Evolutionary conservation across 2,329 filamentous ascomycete species (phyloP), one percentile per base, ranked within the genome.

Genomic region (Knufia fluminis): DNA sequence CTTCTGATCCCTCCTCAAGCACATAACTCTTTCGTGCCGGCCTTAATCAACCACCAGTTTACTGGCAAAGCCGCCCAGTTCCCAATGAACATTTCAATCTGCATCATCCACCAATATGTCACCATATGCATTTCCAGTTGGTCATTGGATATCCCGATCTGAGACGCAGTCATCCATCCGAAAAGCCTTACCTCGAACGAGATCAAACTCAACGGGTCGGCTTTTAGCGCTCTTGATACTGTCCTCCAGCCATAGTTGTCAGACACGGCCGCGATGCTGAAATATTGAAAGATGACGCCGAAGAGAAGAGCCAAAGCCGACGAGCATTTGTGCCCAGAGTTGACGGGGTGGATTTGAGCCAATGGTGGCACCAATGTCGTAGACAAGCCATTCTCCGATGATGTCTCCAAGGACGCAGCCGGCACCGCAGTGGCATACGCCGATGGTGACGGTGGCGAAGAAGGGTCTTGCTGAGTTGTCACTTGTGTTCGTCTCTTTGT

Each of bases 91-190:
- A 64, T 64, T 1, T 60, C 60, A 10, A 60, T 52, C 59, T 62
- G 61, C 61, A 63, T 62, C 61, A 62, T 61, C 55, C 55, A 64
- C 62, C 62, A 64, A 45, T 63, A 63, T 32, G 58, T 60, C 19
- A 52, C 51, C 10, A 53, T 62, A 33, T 51, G 53, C 59, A 62
- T 62, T 28, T 49, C 51, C 36, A 64, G 51, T 47, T 52, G 22
- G 32, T 46, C 59, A 7, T 57, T 35, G 44, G 57, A 64, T 16
- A 62, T 61, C 1, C 43, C 60, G 24, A 61, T 47, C 46, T 64
- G 54, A 46, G 55, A 63, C 24, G 58, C 55, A 3, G 54, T 55
- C 61, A 63, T 63, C 61, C 61, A 64, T 8, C 59, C 56, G 53
- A 62, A 63, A 10, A 59, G 46, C 3, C 61, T 61, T 16, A 64